phyloP scores from a whole-genome alignment of 495 filamentous ascomycete species.

The Lasiosphaeria ovina region DNA sequence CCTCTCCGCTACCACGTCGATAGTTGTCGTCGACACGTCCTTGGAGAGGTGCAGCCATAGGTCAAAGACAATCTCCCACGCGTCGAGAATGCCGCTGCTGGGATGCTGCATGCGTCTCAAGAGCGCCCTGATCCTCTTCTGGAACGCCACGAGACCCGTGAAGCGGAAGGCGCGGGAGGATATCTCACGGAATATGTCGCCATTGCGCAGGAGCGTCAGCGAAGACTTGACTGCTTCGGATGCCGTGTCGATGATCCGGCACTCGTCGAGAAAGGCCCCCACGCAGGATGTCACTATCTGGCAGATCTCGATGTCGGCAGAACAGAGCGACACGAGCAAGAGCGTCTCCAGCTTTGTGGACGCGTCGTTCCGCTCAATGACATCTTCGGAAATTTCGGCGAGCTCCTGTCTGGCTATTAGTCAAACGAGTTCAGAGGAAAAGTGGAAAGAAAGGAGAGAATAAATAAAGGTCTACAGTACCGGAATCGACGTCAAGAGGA shows the following conservation, averaged over 20 bases:
- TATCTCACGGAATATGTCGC: slow-evolving; percentile 59
- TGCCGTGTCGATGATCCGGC: slow-evolving; percentile 50
- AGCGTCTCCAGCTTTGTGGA: slow-evolving; percentile 56
- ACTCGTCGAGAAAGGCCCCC: slow-evolving; percentile 61
- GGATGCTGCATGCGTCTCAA: slow-evolving; percentile 59
- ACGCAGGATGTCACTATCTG: slow-evolving; percentile 60
- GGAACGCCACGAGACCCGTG: slow-evolving; percentile 64
- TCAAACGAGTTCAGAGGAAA: not conserved
- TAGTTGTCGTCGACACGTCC: slow-evolving; percentile 50
- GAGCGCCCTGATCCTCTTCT: slow-evolving; percentile 57
- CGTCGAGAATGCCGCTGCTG: slow-evolving; percentile 57
- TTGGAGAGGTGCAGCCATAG: slow-evolving; percentile 59
- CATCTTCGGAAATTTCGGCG: slow-evolving; percentile 45
- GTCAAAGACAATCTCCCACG: slow-evolving; percentile 63
- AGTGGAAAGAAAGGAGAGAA: not conserved
- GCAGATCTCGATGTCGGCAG: slow-evolving; percentile 60
- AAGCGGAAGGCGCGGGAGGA: slow-evolving; percentile 61
- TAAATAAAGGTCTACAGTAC: slow-evolving; percentile 26
- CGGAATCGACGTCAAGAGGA: slow-evolving; percentile 46
- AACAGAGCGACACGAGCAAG: slow-evolving; percentile 60
- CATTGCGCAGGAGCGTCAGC: slow-evolving; percentile 55
- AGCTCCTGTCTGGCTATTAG: slow-evolving; percentile 38
- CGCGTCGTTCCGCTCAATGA: slow-evolving; percentile 47
- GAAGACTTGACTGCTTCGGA: slow-evolving; percentile 47
- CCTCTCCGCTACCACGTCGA: slow-evolving; percentile 51